phyloP scores from a whole-genome alignment of 2,329 filamentous ascomycete genomes.

The Fusarium udum region DNA sequence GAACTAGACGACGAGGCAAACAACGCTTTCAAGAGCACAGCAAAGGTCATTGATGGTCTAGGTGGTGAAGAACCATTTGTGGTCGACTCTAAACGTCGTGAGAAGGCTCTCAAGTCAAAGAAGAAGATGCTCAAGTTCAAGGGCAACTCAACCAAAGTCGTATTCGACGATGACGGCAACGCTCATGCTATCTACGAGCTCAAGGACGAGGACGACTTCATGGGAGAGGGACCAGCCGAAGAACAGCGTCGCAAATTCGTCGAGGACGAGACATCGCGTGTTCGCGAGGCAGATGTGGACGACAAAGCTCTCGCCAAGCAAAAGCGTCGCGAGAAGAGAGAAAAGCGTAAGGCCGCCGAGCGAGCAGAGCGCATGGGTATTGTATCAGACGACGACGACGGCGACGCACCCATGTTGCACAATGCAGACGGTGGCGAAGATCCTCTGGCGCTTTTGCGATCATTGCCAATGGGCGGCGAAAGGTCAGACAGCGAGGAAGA shows the following conservation, averaged over 20 bases:
- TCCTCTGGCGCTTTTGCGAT: conserved; percentile 65
- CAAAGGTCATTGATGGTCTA: conserved; percentile 72
- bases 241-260: conserved; percentile 82
- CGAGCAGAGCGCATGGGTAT: conserved; percentile 52
- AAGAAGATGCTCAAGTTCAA: conserved; percentile 93
- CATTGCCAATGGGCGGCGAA: conserved; percentile 60
- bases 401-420: conserved; percentile 48
- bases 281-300: conserved; percentile 77
- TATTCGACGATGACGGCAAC: conserved; percentile 93
- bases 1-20: conserved; percentile 65
- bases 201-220: conserved; percentile 84
- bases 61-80: conserved; percentile 79
- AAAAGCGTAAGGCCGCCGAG: conserved; percentile 75
- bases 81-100: conserved; percentile 92
- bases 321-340: conserved; percentile 79
- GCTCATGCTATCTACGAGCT: conserved; percentile 89
- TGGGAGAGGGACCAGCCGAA: conserved; percentile 76
- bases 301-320: conserved; percentile 85
- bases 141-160: conserved; percentile 82
- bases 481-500: conserved; percentile 49
- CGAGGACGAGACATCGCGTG: conserved; percentile 75
- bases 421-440: conserved; percentile 43
- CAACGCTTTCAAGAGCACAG: conserved; percentile 53
- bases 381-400: conserved; percentile 41
- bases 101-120: conserved; percentile 95